Conservation (phyloP, 805 yeast genomes). For the Candida schatavii region DNA sequence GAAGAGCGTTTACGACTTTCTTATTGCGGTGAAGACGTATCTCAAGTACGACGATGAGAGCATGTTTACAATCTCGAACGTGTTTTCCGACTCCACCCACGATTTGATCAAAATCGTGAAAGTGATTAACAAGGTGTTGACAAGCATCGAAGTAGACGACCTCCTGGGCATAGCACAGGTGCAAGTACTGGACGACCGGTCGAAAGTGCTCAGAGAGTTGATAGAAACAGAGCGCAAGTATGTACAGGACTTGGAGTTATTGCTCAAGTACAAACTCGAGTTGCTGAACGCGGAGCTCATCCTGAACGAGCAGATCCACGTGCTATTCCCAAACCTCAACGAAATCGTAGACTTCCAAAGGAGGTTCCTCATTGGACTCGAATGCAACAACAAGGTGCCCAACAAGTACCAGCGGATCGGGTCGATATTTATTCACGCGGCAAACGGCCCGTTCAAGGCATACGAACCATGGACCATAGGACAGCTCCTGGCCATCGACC, state of each 20-base stretch:
- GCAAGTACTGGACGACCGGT: conserved; percentile 51
- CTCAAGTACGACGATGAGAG: conserved; percentile 75
- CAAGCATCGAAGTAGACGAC: conserved; percentile 7
- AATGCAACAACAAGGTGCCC: conserved; percentile 78
- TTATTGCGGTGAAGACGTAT: conserved; percentile 78
- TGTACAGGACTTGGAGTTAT: conserved; percentile 83
- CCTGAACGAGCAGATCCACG: conserved; percentile 75
- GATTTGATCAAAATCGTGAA: conserved; percentile 72
- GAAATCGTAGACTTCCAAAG: conserved; percentile 91
- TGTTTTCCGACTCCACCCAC: conserved; percentile 76
- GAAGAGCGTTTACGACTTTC: conserved; percentile 84
- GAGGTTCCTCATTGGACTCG: conserved; percentile 81
- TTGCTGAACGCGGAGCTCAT: conserved; percentile 63
- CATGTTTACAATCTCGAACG: conserved; percentile 86
- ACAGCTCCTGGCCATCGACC: conserved; percentile 81
- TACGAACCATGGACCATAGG: conserved; percentile 95
- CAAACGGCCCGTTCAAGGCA: conserved; percentile 72
- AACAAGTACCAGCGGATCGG: conserved; percentile 81
- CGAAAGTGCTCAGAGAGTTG: conserved; percentile 80
- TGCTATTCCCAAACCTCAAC: conserved; percentile 78
- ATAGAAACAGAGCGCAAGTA: conserved; percentile 89
- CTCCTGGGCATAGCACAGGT: conserved; percentile 20
- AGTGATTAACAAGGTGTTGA: conserved; percentile 61
- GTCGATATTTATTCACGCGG: conserved; percentile 80
- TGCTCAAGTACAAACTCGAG: conserved; percentile 66